Conservation (phyloP, 306 rosid genomes). For the Sophora flavescens region DNA sequence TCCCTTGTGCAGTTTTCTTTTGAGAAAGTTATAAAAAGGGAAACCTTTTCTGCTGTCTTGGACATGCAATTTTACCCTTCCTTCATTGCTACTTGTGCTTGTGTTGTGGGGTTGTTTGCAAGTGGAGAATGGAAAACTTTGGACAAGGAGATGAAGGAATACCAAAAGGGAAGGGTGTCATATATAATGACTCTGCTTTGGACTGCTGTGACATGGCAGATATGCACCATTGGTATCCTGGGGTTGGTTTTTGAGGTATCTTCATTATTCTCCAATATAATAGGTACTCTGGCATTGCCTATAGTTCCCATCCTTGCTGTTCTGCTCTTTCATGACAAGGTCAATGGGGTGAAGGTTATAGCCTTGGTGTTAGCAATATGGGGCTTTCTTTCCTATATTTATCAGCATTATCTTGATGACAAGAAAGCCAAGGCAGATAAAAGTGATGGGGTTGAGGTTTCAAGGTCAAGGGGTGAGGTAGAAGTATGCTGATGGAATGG, state of each 20-base stretch:
- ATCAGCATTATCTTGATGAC: conserved; percentile 67
- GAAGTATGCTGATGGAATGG: conserved; percentile 47
- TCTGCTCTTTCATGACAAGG: conserved; percentile 59
- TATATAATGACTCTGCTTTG: conserved; percentile 68
- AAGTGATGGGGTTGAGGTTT: conserved; percentile 38
- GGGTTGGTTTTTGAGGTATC: conserved; percentile 74
- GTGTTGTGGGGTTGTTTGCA: conserved; percentile 63
- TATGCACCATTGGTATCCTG: conserved; percentile 59
- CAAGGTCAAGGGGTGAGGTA: conserved; percentile 30
- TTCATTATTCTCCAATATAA: conserved; percentile 66
- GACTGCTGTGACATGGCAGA: conserved; percentile 69
- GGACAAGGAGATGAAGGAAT: conserved; percentile 57
- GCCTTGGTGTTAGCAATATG: conserved; percentile 66
- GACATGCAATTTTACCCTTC: conserved; percentile 62
- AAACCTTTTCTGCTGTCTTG: conserved; percentile 58
- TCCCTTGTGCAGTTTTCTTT: conserved; percentile 65
- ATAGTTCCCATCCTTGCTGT: conserved; percentile 61
- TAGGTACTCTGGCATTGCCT: conserved; percentile 58
- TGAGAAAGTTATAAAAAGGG: conserved; percentile 57
- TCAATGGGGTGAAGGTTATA: conserved; percentile 60
- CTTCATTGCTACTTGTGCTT: conserved; percentile 55
- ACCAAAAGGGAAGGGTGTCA: conserved; percentile 59
- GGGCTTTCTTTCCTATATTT: conserved; percentile 70
- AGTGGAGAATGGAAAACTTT: conserved; percentile 69
- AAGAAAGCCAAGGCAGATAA: conserved; percentile 44